These are phyloP conservation scores for Mucor mucedo DNA, from an alignment of 371 early-diverging fungal species.

Conservation along the genomic window DNA sequence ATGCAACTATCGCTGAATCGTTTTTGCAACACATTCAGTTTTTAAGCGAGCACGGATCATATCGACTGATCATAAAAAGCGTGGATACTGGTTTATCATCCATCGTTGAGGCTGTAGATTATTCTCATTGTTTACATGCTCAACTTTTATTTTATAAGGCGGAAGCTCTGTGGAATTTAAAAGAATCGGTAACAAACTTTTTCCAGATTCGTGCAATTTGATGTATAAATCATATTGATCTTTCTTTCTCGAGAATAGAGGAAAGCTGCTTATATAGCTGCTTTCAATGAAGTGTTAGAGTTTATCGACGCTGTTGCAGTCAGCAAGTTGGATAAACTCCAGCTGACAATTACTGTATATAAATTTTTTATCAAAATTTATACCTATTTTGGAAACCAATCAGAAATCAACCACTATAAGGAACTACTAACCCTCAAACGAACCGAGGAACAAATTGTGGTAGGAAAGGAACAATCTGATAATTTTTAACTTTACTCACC, in stretches of 20 bases:
- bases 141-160: conserved; percentile 7
- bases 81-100: background rate
- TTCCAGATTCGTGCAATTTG: too few relatives aligned
- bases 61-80: conserved; percentile 7
- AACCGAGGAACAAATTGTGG: conserved; percentile 7
- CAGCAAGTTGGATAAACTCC: conserved; percentile 6
- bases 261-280: too few relatives aligned
- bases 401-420: too few relatives aligned
- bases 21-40: conserved; percentile 3
- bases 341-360: background rate
- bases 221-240: too few relatives aligned
- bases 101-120: conserved; percentile 8
- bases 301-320: conserved; percentile 10
- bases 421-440: background rate
- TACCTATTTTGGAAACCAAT: conserved; percentile 3
- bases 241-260: too few relatives aligned
- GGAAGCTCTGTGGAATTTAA: conserved; percentile 15
- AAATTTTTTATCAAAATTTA: conserved; percentile 7
- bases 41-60: conserved; percentile 1
- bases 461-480: background rate
- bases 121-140: conserved; percentile 4
- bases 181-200: conserved; percentile 16
- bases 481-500: too few relatives aligned
- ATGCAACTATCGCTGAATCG: conserved; percentile 2
- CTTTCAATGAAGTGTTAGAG: conserved; percentile 1